Evolutionary conservation across 371 early-diverging fungal genomes (phyloP), one percentile per base, ranked within the genome.

Genomic region (Mortierella sp.): DNA sequence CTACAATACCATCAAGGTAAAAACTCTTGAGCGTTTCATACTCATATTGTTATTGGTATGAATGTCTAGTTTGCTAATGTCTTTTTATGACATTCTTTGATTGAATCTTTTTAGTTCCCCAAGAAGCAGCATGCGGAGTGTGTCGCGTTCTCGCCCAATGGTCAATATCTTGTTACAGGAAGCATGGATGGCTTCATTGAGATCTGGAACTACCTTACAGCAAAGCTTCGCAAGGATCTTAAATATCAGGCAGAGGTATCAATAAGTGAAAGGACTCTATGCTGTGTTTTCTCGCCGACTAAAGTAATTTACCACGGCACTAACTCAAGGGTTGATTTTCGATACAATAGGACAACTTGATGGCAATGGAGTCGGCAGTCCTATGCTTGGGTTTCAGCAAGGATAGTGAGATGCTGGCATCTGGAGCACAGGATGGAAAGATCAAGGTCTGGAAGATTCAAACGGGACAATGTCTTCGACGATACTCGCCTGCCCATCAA

Each of bases 131-230:
- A 94, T 73, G 93, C 96, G 1, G 96, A 95, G 76, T 86, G 91
- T 50, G 90, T 89, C 2, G 86, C 88, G 14, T 97, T 98, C 79
- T 95, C 97, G 0, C 92, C 94, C 1, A 93, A 94, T 64, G 96
- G 97, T 5, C 93, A 93, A 47, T 93, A 88, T 47, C 81, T 98
- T 13, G 97, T 91, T 5, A 97, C 97, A 14, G 99, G 99, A 24
- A 94, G 94, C 48, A 86, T 90, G 41, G 98, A 98, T 88, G 99
- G 99, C 1, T 94, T 97, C 73, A 94, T 98, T 66, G 98, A 98
- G 85, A 82, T 98, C 19, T 98, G 97, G 97, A 96, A 97, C 77
- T 91, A 92, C 66, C 85, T 92, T 65, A 97, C 96, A 2, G 97
- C 97, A 1, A 98, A 97, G 74, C 86, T 97, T 24, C 88, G 97